Conservation (phyloP, 768 basidiomycete species). For the Xerocomellus intermedius region DNA sequence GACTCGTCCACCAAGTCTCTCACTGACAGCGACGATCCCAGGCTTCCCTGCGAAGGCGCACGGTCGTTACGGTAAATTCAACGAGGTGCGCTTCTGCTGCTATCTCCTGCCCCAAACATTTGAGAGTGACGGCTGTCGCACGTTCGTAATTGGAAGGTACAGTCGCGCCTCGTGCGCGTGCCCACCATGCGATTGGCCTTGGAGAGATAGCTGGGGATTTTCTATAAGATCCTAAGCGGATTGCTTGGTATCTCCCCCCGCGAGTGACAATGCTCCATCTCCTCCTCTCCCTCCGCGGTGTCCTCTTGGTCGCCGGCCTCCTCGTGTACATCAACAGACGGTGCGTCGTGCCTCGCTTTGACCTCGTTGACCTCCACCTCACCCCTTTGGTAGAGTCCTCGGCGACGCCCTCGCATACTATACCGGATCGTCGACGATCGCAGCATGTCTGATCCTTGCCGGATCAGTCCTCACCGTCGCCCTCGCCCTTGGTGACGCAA, state of each 20-base stretch:
- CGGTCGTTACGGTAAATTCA: no score
- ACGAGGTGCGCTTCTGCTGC: no score
- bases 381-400: slow-evolving; percentile 11
- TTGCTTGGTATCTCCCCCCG: neutral
- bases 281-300: slow-evolving; percentile 12
- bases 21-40: no score
- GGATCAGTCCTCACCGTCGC: slow-evolving; percentile 21
- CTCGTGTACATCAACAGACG: slow-evolving; percentile 18
- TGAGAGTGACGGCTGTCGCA: neutral
- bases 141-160: neutral
- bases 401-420: slow-evolving; percentile 22
- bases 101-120: no score
- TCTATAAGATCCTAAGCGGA: slow-evolving; percentile 7
- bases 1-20: no score
- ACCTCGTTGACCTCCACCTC: neutral
- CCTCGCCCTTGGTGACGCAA: slow-evolving; percentile 19
- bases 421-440: slow-evolving; percentile 30
- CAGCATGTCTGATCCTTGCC: slow-evolving; percentile 27
- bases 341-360: slow-evolving; percentile 2
- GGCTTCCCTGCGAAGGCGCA: no score
- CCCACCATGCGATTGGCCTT: neutral
- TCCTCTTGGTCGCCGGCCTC: slow-evolving; percentile 20
- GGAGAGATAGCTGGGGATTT: neutral
- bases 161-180: neutral
- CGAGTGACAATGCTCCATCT: slow-evolving; percentile 2